Evolutionary conservation across 306 rosid genomes (phyloP).

Genomic region (Oemleria cerasiformis): DNA sequence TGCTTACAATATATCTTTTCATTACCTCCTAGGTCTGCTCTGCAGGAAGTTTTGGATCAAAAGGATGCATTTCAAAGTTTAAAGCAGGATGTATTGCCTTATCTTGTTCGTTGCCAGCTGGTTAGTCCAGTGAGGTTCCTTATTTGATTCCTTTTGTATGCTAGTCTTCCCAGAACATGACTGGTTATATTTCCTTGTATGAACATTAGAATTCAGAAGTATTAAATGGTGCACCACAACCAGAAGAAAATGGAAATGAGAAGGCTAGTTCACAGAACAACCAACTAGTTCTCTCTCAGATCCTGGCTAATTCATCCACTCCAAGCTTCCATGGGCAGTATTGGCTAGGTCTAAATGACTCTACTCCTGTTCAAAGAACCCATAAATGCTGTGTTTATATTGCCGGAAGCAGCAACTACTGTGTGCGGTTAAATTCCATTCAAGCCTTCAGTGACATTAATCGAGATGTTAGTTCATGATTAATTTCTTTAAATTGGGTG

Average conservation of each 20-base stretch:
- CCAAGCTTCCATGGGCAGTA: slow-evolving; percentile 65
- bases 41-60: slow-evolving; percentile 76
- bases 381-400: slow-evolving; percentile 97
- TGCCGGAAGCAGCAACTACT: slow-evolving; percentile 71
- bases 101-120: slow-evolving; percentile 93
- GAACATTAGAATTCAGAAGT: slow-evolving; percentile 73
- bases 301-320: slow-evolving; percentile 74
- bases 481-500: slow-evolving; percentile 13
- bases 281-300: slow-evolving; percentile 56
- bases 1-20: slow-evolving; percentile 16
- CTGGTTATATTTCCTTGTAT: slow-evolving; percentile 34
- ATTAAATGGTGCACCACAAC: slow-evolving; percentile 53
- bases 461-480: slow-evolving; percentile 75
- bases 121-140: slow-evolving; percentile 54
- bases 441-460: slow-evolving; percentile 89
- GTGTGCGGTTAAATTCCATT: slow-evolving; percentile 80
- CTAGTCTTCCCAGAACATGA: slow-evolving; percentile 24
- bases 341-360: slow-evolving; percentile 45
- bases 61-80: slow-evolving; percentile 71
- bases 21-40: slow-evolving; percentile 65
- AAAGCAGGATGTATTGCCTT: slow-evolving; percentile 85
- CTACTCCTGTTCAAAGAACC: slow-evolving; percentile 45
- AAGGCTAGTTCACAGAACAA: slow-evolving; percentile 60
- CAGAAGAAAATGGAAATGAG: slow-evolving; percentile 74
- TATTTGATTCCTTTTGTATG: slow-evolving; percentile 21